Evolutionary conservation across 306 rosid genomes (phyloP), one percentile per base, ranked within the genome.

Genomic region (Alnus rubra): DNA sequence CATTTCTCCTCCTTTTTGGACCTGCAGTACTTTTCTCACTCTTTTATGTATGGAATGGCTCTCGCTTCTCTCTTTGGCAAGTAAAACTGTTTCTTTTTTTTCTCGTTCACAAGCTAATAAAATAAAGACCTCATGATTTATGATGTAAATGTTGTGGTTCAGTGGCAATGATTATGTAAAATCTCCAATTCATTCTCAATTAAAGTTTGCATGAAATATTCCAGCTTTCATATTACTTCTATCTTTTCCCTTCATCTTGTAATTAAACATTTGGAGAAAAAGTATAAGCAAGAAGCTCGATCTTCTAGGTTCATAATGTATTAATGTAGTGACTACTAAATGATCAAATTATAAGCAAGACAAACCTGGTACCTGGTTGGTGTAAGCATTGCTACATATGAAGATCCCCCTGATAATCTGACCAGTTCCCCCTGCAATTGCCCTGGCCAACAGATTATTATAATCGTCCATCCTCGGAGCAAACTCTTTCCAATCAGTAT

Each of bases 321-420:
- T 59, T 33, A 33, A 33, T 64, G 65, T 23, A 23, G 28, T 23
- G 28, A 23, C 28, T 23, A 23, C 28, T 23, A 23, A 23, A 23
- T 23, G 28, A 23, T 0, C 28, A 23, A 23, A 23, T 23, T 23
- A 23, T 23, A 23, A 23, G 28, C 28, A 23, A 56, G 59, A 52
- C 19, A 74, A 71, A 95, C 99, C 98, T 95, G 91, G 82, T 95
- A 95, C 99, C 98, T 95, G 91, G 82, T 95, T 93, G 68, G 93
- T 79, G 77, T 95, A 95, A 86, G 92, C 93, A 81, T 95, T 95
- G 90, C 98, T 95, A 51, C 97, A 95, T 49, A 74, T 85, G 85
- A 95, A 95, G 74, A 95, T 93, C 63, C 99, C 99, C 87, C 79
- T 90, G 7, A 95, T 97, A 78, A 95, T 91, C 82, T 93, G 98